Evolutionary conservation across 345 rosid genomes (phyloP).

Genomic region (Excoecaria agallocha): DNA sequence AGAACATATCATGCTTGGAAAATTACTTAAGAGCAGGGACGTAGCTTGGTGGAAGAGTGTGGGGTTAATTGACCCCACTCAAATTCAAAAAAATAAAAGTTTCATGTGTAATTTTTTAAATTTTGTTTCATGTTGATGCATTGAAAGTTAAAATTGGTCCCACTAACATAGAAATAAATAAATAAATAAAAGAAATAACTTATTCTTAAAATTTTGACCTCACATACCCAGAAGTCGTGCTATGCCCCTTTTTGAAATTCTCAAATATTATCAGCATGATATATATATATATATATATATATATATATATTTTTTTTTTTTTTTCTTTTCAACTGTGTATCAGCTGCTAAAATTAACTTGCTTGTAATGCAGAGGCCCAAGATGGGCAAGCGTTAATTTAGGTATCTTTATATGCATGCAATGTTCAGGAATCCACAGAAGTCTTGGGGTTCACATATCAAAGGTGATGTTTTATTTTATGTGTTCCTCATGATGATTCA

Average conservation of each 20-base stretch:
- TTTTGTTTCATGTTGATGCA: too few relatives aligned
- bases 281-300: too few relatives aligned
- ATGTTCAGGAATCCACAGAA: constrained; percentile 92
- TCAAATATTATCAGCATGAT: neutral
- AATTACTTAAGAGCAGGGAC: too few relatives aligned
- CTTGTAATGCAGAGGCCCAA: constrained; percentile 65
- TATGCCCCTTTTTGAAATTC: neutral
- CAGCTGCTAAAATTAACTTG: constrained; percentile 11
- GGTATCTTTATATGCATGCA: constrained; percentile 99
- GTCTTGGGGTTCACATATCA: constrained; percentile 97
- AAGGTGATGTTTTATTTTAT: constrained; percentile 47
- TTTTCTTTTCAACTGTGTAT: neutral
- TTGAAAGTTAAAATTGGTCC: too few relatives aligned
- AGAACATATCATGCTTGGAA: neutral
- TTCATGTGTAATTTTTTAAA: too few relatives aligned
- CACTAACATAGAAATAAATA: too few relatives aligned
- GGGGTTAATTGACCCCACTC: too few relatives aligned
- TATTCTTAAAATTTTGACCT: too few relatives aligned
- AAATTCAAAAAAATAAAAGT: too few relatives aligned
- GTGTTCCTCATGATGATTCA: neutral
- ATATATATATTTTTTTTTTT: neutral
- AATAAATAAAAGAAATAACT: too few relatives aligned
- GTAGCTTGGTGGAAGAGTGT: too few relatives aligned
- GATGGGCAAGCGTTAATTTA: constrained; percentile 99
- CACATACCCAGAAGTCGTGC: too few relatives aligned